Percentiles rank a stretch among this genome's conserved stretches.
These are phyloP conservation scores for Suillus paluster DNA, from an alignment of 768 basidiomycete species.

Conservation along the genomic window DNA sequence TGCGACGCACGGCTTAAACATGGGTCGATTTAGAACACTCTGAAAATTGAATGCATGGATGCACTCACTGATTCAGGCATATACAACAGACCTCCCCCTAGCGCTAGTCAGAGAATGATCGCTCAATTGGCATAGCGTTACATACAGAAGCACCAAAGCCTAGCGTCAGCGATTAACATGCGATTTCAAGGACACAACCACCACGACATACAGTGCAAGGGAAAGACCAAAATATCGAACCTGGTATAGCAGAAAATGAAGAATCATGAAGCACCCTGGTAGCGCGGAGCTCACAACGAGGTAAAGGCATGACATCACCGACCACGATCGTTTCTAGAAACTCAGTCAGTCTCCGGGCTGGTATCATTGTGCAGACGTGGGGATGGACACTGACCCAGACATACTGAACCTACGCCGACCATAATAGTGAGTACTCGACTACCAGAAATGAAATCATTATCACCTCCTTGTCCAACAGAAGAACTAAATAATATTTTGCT, in stretches of 20 bases:
- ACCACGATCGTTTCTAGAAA: not conserved
- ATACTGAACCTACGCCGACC: not conserved
- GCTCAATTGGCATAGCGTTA: not conserved
- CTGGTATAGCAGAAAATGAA: not conserved
- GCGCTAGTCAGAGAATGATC: not conserved
- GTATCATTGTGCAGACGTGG: too few relatives aligned
- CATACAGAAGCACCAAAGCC: not conserved
- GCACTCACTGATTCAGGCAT: not conserved
- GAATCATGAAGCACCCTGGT: not conserved
- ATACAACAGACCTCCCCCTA: slow-evolving; percentile 1
- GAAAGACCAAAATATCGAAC: slow-evolving; percentile 1
- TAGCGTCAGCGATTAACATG: not conserved
- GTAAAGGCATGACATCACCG: not conserved
- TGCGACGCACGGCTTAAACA: not conserved
- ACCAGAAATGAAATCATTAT: not conserved
- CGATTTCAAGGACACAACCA: not conserved
- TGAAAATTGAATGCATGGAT: not conserved
- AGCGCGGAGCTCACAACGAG: not conserved
- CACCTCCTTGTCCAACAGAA: not conserved
- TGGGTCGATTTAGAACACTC: not conserved
- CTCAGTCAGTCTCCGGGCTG: not conserved
- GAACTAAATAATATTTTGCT: not conserved
- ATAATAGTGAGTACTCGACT: not conserved
- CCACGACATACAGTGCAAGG: not conserved
- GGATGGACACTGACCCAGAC: not conserved